These are phyloP conservation scores for Leishmania gerbilli DNA, from an alignment of 208 protist genomes.

Conservation along the genomic window DNA sequence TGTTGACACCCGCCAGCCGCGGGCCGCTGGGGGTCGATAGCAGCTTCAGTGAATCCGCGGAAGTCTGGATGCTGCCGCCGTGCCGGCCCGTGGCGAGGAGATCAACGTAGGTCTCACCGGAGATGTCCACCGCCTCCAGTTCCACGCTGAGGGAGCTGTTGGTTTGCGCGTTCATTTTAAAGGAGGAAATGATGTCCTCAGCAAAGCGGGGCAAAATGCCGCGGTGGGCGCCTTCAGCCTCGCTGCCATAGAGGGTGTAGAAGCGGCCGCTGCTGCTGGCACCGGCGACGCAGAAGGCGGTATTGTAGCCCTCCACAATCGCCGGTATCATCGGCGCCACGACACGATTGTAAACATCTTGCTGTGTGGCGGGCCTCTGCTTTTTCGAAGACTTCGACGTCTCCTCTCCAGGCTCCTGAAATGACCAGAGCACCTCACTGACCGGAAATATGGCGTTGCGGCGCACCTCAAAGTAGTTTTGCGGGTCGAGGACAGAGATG, in stretches of 20 bases:
- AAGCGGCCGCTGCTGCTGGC: slow-evolving; percentile 56
- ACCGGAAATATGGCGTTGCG: slow-evolving; percentile 65
- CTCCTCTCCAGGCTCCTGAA: slow-evolving; percentile 46
- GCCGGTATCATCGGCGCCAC: slow-evolving; percentile 57
- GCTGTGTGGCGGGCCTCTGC: slow-evolving; percentile 44
- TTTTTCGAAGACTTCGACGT: slow-evolving; percentile 25
- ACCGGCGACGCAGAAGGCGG: slow-evolving; percentile 76
- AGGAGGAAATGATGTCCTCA: slow-evolving; percentile 73
- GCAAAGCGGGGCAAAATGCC: slow-evolving; percentile 79
- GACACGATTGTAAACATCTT: slow-evolving; percentile 69
- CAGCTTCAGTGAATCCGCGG: slow-evolving; percentile 52
- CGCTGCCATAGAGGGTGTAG: slow-evolving; percentile 81
- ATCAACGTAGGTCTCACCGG: slow-evolving; percentile 75
- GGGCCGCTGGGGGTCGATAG: slow-evolving; percentile 40
- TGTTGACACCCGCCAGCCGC: slow-evolving; percentile 58
- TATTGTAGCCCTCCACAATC: slow-evolving; percentile 80
- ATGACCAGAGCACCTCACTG: slow-evolving; percentile 75
- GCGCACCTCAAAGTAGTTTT: slow-evolving; percentile 63
- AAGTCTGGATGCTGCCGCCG: neutral
- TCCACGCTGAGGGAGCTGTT: slow-evolving; percentile 60
- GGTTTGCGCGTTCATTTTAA: slow-evolving; percentile 55
- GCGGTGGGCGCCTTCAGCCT: slow-evolving; percentile 45
- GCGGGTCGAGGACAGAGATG: slow-evolving; percentile 69
- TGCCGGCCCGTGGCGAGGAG: slow-evolving; percentile 40
- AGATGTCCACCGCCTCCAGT: slow-evolving; percentile 77